phyloP scores from a whole-genome alignment of 164 flowering plant genomes.

The Warburgia ugandensis region DNA sequence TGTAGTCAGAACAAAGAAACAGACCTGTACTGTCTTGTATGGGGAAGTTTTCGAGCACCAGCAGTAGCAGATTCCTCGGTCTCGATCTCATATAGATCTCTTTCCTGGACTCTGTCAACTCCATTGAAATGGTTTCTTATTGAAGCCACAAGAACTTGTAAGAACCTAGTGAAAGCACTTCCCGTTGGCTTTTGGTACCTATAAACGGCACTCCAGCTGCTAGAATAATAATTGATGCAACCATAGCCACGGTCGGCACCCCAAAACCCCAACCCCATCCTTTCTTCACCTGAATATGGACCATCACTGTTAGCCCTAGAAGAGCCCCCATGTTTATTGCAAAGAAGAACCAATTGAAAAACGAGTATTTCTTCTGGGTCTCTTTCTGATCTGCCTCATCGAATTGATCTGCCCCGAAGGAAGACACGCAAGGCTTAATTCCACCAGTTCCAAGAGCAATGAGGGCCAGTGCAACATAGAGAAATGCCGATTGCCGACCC shows the following conservation, averaged over 20 bases:
- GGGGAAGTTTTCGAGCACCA: slow-evolving; percentile 54
- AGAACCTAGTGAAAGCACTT: slow-evolving; percentile 63
- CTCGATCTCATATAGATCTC: slow-evolving; percentile 40
- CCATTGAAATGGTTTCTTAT: slow-evolving; percentile 38
- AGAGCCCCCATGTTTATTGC: slow-evolving; percentile 69
- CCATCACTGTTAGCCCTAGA: slow-evolving; percentile 47
- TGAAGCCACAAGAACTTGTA: slow-evolving; percentile 49
- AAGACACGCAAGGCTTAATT: slow-evolving; percentile 65
- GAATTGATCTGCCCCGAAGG: slow-evolving; percentile 73
- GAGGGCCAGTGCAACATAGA: slow-evolving; percentile 37
- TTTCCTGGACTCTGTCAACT: slow-evolving; percentile 13
- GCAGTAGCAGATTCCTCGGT: slow-evolving; percentile 40
- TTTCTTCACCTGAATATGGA: slow-evolving; percentile 30
- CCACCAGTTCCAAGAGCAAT: slow-evolving; percentile 73
- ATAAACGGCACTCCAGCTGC: slow-evolving; percentile 33
- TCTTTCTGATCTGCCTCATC: slow-evolving; percentile 58
- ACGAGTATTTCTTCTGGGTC: slow-evolving; percentile 36
- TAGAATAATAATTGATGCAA: slow-evolving; percentile 32
- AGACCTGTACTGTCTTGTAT: slow-evolving; percentile 51
- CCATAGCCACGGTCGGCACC: slow-evolving; percentile 32
- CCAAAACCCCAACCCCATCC: slow-evolving; percentile 64
- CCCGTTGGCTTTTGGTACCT: slow-evolving; percentile 66
- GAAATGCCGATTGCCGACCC: slow-evolving; percentile 31
- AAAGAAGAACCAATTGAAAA: slow-evolving; percentile 85
- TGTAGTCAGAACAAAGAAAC: no score